Percentiles rank a stretch among this genome's conserved stretches.
These are phyloP conservation scores for Thelonectria discophora DNA, from an alignment of 2,329 filamentous ascomycete species.

Conservation along the genomic window DNA sequence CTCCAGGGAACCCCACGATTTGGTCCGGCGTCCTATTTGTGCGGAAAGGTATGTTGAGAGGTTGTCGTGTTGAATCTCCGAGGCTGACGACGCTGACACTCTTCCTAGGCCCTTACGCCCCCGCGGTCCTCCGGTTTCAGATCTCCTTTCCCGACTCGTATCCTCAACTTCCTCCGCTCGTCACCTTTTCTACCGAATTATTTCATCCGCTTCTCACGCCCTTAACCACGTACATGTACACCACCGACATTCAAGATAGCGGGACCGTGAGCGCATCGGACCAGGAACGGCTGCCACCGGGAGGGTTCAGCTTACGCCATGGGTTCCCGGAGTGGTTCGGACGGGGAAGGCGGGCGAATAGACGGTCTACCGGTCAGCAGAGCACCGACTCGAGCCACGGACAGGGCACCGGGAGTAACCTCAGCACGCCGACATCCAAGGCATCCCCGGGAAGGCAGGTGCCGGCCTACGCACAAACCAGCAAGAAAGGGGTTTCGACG, in stretches of 20 bases:
- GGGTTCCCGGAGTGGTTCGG: constrained; percentile 92
- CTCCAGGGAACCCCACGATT: constrained; percentile 79
- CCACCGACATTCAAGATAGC: constrained; percentile 76
- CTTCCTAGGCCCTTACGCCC: constrained; percentile 81
- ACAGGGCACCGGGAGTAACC: constrained; percentile 32
- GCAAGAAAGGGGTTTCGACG: constrained; percentile 59
- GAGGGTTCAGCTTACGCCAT: constrained; percentile 88
- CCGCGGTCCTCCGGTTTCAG: constrained; percentile 87
- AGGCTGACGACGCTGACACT: not conserved
- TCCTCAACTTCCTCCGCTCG: constrained; percentile 79
- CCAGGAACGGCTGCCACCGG: constrained; percentile 83
- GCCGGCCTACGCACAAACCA: constrained; percentile 54
- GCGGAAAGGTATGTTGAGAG: constrained; percentile 73
- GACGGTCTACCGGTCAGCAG: constrained; percentile 54
- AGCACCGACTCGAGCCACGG: constrained; percentile 39
- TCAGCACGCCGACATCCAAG: constrained; percentile 46
- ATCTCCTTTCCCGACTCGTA: constrained; percentile 87
- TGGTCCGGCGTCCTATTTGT: constrained; percentile 96
- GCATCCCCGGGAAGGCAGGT: constrained; percentile 40
- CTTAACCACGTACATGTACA: constrained; percentile 93
- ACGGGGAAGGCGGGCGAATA: constrained; percentile 57
- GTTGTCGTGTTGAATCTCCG: no score
- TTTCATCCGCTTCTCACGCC: constrained; percentile 95
- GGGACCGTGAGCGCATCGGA: constrained; percentile 86
- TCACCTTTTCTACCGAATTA: constrained; percentile 91